Base-by-base conservation (phyloP, 169 alveolate genomes). In the Pseudocohnilembus persalinus region DNA sequence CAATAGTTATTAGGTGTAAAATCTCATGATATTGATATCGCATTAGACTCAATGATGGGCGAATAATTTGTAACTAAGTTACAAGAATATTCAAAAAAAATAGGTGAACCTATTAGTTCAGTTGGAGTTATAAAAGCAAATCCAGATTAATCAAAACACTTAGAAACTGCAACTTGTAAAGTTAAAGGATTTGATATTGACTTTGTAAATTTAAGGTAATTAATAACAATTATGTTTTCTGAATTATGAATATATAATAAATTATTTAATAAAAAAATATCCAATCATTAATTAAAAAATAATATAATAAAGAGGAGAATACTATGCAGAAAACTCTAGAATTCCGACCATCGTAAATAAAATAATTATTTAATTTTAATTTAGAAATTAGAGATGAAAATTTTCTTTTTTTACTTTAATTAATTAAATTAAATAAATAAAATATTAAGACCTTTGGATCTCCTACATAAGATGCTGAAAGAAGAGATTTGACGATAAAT, bases 401-500 rank as follows among this genome's bases (percentile, higher is more conserved):
- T 20, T 64, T 20, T 20, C 25, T 25, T 64, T 64, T 64, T 64
- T 64, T 64, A 64, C 25, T 64, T 64, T 64, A 64, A 20, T 64
- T 64, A 20, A 64, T n/a, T 29, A 31, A 26, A 75, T 29, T 30
- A 26, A 29, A 75, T 31, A 26, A n/a, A 6, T 29, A 26, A 6
- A 29, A 29, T 1, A 29, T n/a, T 6, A 6, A 79, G 84, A 79
- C 35, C 34, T 79, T 86, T 63, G 99, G 99, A 0, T 97, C 99
- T 0, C 99, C 99, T 0, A 92, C 86, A 82, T 98, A 98, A 92
- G 99, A 99, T 90, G 99, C 99, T 15, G 89, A 87, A 76, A 94
- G 99, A 82, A 95, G 99, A 84, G 99, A 99, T 90, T 97, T 98
- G 64, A 98, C 99, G 26, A 96, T 99, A 28, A 99, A 99, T 91